Percentiles rank a stretch among this genome's conserved stretches.
phyloP scores from a whole-genome alignment of 2,329 filamentous ascomycete species.

The Colletotrichum lini region DNA sequence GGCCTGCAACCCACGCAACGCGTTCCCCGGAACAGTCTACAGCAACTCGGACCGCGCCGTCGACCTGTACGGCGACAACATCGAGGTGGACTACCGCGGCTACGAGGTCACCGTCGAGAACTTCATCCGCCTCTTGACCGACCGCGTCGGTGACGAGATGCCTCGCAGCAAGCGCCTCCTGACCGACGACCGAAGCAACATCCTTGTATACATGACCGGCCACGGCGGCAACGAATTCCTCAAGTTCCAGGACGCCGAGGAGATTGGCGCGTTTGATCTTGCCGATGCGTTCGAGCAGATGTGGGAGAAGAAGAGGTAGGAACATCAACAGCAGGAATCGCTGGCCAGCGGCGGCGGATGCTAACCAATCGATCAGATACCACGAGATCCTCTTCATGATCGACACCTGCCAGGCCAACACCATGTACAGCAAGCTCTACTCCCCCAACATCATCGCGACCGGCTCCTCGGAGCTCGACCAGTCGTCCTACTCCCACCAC shows the following conservation, averaged over 20 bases:
- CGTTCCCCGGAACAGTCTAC: constrained; percentile 97
- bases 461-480: constrained; percentile 94
- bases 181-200: constrained; percentile 96
- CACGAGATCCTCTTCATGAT: constrained; percentile 99
- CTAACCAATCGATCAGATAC: constrained; percentile 69
- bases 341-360: background rate
- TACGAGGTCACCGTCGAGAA: constrained; percentile 99
- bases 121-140: constrained; percentile 95
- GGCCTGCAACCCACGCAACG: constrained; percentile 98
- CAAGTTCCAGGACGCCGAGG: constrained; percentile 98
- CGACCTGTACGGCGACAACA: constrained; percentile 97
- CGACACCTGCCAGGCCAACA: constrained; percentile 99
- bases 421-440: constrained; percentile 99
- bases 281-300: constrained; percentile 99
- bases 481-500: constrained; percentile 97
- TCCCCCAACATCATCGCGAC: constrained; percentile 98
- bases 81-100: constrained; percentile 97
- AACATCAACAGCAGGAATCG: background rate
- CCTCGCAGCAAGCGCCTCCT: constrained; percentile 93
- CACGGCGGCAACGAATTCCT: constrained; percentile 98
- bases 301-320: constrained; percentile 98
- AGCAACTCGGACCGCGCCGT: constrained; percentile 97
- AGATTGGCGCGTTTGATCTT: constrained; percentile 95
- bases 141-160: constrained; percentile 94
- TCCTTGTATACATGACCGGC: constrained; percentile 99